Percentiles rank a stretch among this genome's conserved stretches.
phyloP scores from a whole-genome alignment of 129 eudicot genomes.

The Centaurea solstitialis region DNA sequence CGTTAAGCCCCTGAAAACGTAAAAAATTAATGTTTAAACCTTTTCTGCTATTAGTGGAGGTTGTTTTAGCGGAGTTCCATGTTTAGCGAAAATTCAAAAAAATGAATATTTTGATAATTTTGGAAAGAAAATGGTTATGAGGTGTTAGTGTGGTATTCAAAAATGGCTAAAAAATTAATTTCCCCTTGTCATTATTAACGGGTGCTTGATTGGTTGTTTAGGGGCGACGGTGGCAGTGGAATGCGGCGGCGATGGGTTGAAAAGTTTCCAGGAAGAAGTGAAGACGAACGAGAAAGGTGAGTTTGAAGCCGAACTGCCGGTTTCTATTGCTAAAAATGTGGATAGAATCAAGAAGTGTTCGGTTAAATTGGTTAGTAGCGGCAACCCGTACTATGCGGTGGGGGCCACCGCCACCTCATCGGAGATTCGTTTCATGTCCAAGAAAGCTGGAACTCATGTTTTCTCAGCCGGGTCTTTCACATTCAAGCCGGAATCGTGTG shows the following conservation, averaged over 20 bases:
- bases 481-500: constrained; percentile 68
- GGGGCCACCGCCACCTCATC: constrained; percentile 71
- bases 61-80: too few relatives aligned
- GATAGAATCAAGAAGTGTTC: constrained; percentile 57
- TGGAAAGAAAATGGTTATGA: too few relatives aligned
- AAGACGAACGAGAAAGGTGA: constrained; percentile 68
- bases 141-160: too few relatives aligned
- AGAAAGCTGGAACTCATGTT: constrained; percentile 48
- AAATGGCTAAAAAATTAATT: too few relatives aligned
- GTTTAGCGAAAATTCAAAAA: too few relatives aligned
- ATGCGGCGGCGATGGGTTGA: constrained; percentile 34
- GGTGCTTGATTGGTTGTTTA: constrained; percentile 17
- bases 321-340: constrained; percentile 47
- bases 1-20: too few relatives aligned
- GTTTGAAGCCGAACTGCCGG: constrained; percentile 65
- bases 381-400: constrained; percentile 62
- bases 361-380: constrained; percentile 60
- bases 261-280: constrained; percentile 49
- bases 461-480: constrained; percentile 91
- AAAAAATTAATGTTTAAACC: too few relatives aligned
- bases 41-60: too few relatives aligned
- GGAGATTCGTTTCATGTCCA: constrained; percentile 55
- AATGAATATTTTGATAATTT: too few relatives aligned
- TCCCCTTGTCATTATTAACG: neutral
- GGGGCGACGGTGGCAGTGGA: constrained; percentile 86